These are phyloP conservation scores for Aspergillus aculeatinus DNA, from an alignment of 2,329 filamentous ascomycete genomes.

Conservation along the genomic window DNA sequence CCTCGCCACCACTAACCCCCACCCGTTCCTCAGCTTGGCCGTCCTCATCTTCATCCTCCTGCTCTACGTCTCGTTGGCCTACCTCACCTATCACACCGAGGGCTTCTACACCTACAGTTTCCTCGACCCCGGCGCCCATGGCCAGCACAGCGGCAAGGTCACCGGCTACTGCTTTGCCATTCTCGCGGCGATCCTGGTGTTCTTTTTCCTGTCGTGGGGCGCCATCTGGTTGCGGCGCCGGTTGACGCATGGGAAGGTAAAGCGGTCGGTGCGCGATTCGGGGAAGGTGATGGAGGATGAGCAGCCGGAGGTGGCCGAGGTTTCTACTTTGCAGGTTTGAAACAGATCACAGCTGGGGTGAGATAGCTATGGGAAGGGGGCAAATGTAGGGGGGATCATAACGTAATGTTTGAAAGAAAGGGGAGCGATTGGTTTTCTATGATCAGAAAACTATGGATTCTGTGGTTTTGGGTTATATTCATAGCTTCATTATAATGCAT, in stretches of 20 bases:
- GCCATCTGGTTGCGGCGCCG: constrained; percentile 56
- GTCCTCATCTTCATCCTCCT: constrained; percentile 69
- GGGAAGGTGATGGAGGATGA: constrained; percentile 13
- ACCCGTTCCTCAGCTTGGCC: constrained; percentile 65
- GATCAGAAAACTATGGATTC: neutral
- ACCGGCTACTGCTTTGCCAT: constrained; percentile 64
- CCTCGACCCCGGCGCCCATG: constrained; percentile 60
- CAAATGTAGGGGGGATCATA: no score
- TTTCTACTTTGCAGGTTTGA: neutral
- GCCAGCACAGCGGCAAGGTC: constrained; percentile 52
- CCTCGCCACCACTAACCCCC: constrained; percentile 63
- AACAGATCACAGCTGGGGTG: neutral
- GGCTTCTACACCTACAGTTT: constrained; percentile 77
- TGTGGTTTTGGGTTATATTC: neutral
- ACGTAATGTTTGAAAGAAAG: no score
- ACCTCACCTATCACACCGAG: constrained; percentile 67
- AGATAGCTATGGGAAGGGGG: neutral
- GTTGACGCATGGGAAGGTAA: constrained; percentile 38
- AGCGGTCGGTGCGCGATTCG: constrained; percentile 24
- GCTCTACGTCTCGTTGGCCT: constrained; percentile 71
- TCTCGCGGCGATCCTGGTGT: constrained; percentile 53
- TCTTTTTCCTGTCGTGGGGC: constrained; percentile 54
- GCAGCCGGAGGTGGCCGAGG: neutral
- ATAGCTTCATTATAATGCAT: neutral
- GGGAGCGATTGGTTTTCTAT: no score